phyloP scores from a whole-genome alignment of 2,329 filamentous ascomycete species.

The Xylariaceae sp. region DNA sequence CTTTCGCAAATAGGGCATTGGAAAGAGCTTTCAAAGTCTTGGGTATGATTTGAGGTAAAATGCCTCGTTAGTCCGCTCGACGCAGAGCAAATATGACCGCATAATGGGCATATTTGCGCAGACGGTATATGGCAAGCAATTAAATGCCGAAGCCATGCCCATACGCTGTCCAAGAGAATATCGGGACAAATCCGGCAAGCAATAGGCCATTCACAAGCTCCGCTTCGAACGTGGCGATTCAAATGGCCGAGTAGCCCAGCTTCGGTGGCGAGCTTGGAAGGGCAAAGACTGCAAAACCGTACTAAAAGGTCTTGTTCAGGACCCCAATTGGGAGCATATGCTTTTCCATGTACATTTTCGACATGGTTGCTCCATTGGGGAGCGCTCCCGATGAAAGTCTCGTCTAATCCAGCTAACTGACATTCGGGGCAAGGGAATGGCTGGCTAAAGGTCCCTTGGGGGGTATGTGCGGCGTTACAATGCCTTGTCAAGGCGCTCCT shows the following conservation, averaged over 20 bases:
- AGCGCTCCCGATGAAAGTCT: conserved; percentile 1
- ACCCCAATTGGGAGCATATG: conserved; percentile 1
- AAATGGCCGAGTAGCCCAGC: conserved; percentile 1
- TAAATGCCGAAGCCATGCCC: neutral
- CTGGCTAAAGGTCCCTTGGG: conserved; percentile 2
- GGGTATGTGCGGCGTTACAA: neutral
- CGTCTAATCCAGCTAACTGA: conserved; percentile 1
- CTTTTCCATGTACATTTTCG: conserved; percentile 4
- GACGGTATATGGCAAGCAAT: neutral
- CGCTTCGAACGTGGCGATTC: conserved; percentile 3
- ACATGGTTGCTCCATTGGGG: conserved; percentile 2
- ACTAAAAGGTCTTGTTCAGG: conserved; percentile 1
- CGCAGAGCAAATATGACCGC: neutral
- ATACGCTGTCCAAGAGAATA: neutral
- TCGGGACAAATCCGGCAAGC: conserved; percentile 1
- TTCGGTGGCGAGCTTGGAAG: conserved; percentile 2
- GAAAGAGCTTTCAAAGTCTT: conserved; percentile 2
- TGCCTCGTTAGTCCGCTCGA: no score
- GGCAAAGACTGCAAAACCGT: conserved; percentile 1
- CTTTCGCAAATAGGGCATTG: neutral
- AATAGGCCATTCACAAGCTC: neutral
- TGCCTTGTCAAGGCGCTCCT: conserved; percentile 1
- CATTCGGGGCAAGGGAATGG: conserved; percentile 3
- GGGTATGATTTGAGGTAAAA: no score
- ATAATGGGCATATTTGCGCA: conserved; percentile 1